Conservation (phyloP, 2,329 filamentous ascomycete genomes). For the Trichothecium roseum region DNA sequence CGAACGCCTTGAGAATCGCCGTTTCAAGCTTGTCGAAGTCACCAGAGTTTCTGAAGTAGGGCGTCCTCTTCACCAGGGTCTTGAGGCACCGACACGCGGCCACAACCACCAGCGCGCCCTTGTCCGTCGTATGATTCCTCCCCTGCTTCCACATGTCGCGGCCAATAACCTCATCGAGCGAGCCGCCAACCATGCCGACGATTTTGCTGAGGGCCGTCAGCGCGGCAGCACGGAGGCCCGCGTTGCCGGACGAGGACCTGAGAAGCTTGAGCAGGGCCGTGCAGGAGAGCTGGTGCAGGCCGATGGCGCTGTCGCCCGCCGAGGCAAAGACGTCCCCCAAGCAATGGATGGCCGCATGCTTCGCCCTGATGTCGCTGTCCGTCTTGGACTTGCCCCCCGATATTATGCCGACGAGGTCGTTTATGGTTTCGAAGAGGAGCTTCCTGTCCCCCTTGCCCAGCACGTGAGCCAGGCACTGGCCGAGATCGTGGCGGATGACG, state of each 20-base stretch:
- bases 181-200: slow-evolving; percentile 60
- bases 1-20: slow-evolving; percentile 76
- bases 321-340: slow-evolving; percentile 81
- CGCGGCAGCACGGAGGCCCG: slow-evolving; percentile 69
- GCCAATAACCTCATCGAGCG: slow-evolving; percentile 75
- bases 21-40: slow-evolving; percentile 86
- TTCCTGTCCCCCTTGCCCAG: slow-evolving; percentile 82
- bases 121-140: slow-evolving; percentile 71
- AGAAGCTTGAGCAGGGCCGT: slow-evolving; percentile 65
- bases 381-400: slow-evolving; percentile 61
- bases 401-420: slow-evolving; percentile 68
- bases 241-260: slow-evolving; percentile 69
- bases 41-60: slow-evolving; percentile 75
- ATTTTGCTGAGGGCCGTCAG: slow-evolving; percentile 70
- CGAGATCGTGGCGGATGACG: slow-evolving; percentile 82
- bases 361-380: slow-evolving; percentile 68
- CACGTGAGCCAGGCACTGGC: slow-evolving; percentile 72
- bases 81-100: slow-evolving; percentile 72
- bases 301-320: slow-evolving; percentile 89
- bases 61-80: slow-evolving; percentile 58
- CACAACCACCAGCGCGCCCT: slow-evolving; percentile 69
- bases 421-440: slow-evolving; percentile 87
- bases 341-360: slow-evolving; percentile 80
- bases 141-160: slow-evolving; percentile 91
- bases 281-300: slow-evolving; percentile 66